phyloP scores from a whole-genome alignment of 225 moss, liverwort and hornwort genomes.

The Polytrichum commune region DNA sequence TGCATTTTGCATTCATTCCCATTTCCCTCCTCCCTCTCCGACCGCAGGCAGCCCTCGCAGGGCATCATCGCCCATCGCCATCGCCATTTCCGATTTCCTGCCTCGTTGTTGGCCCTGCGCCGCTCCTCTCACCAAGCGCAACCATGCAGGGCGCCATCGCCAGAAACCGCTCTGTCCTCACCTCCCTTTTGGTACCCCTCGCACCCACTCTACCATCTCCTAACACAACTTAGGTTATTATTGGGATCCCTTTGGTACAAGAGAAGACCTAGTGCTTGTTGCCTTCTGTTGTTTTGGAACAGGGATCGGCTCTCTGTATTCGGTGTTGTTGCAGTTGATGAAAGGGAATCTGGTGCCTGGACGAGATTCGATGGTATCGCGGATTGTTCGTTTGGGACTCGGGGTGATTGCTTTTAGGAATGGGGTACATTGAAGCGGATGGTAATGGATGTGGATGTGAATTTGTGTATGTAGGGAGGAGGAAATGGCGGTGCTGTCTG shows the following conservation, averaged over 20 bases:
- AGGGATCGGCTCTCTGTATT: background rate
- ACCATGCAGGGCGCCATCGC: slow-evolving; percentile 35
- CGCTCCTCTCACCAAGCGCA: background rate
- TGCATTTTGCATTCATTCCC: too few relatives aligned
- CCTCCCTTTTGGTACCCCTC: slow-evolving; percentile 26
- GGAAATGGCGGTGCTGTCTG: slow-evolving; percentile 32
- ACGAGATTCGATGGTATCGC: background rate
- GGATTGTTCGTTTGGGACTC: background rate
- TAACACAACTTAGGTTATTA: too few relatives aligned
- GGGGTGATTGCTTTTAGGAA: too few relatives aligned
- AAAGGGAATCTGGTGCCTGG: background rate
- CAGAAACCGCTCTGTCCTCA: slow-evolving; percentile 29
- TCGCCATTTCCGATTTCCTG: too few relatives aligned
- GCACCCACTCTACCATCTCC: background rate
- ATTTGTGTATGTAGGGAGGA: slow-evolving; percentile 24
- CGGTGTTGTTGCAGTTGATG: background rate
- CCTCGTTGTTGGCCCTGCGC: background rate
- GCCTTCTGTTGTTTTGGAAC: background rate
- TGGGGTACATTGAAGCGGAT: too few relatives aligned
- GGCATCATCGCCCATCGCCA: too few relatives aligned
- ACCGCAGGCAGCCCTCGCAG: too few relatives aligned
- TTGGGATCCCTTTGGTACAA: background rate
- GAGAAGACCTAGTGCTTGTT: background rate
- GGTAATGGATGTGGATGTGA: background rate
- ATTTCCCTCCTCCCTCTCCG: too few relatives aligned